Evolutionary conservation across 768 basidiomycete genomes (phyloP).

Genomic region (Tremella mesenterica): DNA sequence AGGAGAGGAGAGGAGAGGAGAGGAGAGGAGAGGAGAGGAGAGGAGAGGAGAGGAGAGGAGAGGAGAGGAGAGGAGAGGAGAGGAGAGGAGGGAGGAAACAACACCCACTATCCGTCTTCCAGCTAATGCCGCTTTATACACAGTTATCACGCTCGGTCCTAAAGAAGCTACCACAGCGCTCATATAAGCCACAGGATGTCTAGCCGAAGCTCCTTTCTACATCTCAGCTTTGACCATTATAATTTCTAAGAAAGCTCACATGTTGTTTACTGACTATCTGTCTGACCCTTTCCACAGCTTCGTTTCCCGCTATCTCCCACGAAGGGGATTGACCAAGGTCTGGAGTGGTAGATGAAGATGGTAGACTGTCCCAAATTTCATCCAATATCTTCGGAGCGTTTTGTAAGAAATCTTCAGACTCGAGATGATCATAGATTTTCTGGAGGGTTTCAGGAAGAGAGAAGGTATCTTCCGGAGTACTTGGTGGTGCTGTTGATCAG

Average conservation of each 20-base stretch:
- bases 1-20: too few relatives aligned
- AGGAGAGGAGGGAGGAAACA: background rate
- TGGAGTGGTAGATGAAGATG: too few relatives aligned
- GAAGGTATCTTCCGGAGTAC: slow-evolving; percentile 4
- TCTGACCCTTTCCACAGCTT: background rate
- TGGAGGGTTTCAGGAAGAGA: slow-evolving; percentile 17
- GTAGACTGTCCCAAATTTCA: slow-evolving; percentile 3
- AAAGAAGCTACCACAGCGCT: slow-evolving; percentile 24
- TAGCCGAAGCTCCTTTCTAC: background rate
- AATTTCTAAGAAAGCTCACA: background rate
- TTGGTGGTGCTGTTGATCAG: too few relatives aligned
- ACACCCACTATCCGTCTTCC: slow-evolving; percentile 37
- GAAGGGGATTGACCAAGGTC: background rate
- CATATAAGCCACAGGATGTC: slow-evolving; percentile 34
- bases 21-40: too few relatives aligned
- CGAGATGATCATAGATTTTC: slow-evolving; percentile 21
- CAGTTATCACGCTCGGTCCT: slow-evolving; percentile 28
- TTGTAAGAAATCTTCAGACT: slow-evolving; percentile 8
- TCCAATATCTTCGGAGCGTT: slow-evolving; percentile 2
- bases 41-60: too few relatives aligned
- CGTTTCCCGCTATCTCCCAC: background rate
- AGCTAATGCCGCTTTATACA: slow-evolving; percentile 34
- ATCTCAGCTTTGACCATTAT: background rate
- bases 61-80: background rate
- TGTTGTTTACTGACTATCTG: background rate